Evolutionary conservation across 495 filamentous ascomycete species (phyloP).

Genomic region (Sabuloglossum arenarium): DNA sequence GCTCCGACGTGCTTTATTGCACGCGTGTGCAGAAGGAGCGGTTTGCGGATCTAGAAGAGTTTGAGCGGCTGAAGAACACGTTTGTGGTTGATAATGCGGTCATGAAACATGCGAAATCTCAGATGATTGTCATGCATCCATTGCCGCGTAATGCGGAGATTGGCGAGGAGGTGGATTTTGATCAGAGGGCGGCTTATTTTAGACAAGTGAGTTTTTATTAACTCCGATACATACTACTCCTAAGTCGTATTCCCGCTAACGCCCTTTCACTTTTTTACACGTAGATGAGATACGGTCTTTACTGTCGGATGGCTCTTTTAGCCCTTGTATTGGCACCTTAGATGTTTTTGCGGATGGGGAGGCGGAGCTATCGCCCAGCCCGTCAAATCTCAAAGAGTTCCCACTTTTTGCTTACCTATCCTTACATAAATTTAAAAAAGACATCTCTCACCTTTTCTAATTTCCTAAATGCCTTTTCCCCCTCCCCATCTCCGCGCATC

Average conservation of each 20-base stretch:
- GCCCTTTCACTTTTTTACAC: no score
- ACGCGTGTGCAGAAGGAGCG: constrained; percentile 93
- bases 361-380: constrained; percentile 3
- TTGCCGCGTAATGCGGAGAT: constrained; percentile 85
- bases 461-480: no score
- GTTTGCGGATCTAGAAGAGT: constrained; percentile 57
- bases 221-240: neutral
- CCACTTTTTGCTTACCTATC: no score
- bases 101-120: constrained; percentile 76
- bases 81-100: constrained; percentile 78
- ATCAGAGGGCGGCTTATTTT: constrained; percentile 93
- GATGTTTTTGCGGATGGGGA: constrained; percentile 7
- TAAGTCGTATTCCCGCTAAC: no score
- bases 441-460: no score
- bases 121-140: constrained; percentile 89
- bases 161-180: constrained; percentile 87
- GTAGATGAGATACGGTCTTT: constrained; percentile 95
- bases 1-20: constrained; percentile 82
- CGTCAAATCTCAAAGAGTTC: no score
- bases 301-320: constrained; percentile 91
- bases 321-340: constrained; percentile 67
- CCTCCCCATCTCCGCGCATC: no score
- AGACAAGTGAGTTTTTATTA: constrained; percentile 58
- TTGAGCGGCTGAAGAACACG: constrained; percentile 67
- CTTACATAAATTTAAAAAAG: no score